Evolutionary conservation across 495 filamentous ascomycete species (phyloP), one percentile per base, ranked within the genome.

Genomic region (Aspergillus biplanus): DNA sequence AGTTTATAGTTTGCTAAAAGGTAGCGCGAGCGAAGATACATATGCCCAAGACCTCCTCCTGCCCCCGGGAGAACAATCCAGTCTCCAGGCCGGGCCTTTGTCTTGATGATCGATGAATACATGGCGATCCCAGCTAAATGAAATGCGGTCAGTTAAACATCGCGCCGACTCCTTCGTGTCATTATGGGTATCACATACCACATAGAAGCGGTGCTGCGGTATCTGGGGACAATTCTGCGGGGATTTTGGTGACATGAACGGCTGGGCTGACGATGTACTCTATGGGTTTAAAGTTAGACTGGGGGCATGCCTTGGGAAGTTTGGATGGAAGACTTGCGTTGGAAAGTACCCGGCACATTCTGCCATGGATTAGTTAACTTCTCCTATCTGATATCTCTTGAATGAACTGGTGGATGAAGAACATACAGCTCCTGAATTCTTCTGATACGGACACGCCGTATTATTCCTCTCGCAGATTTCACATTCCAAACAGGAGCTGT

Each of bases 21-120:
- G 39, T n/a, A 18, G 7, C n/a, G 33, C 1, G 4, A 31, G 15
- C 52, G 32, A 9, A 31, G 62, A 21, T 70, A 80, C 76, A 81
- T 77, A 65, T 81, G 78, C 15, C 78, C 78, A 15, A 81, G 54
- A 5, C 78, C 78, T 13, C 78, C 78, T 44, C 78, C 78, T 18
- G 78, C 78, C 33, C 78, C 78, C 18, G 77, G 64, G 8, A 81
- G 72, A 42, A 73, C 75, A 34, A 81, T 68, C 70, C 72, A 81
- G 50, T 81, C 70, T 27, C 76, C 78, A 2, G 73, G 69, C 18
- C 73, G 70, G 33, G 77, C 67, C 39, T 74, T 79, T 7, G 76
- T 75, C 60, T 79, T 80, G 60, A 75, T 73, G 53, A 81, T 79
- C 7, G 78, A 79, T n/a, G 76, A 79, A 58, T 79, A 81, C 78